Conservation (phyloP, 345 rosid species). For the Anacardium occidentale region DNA sequence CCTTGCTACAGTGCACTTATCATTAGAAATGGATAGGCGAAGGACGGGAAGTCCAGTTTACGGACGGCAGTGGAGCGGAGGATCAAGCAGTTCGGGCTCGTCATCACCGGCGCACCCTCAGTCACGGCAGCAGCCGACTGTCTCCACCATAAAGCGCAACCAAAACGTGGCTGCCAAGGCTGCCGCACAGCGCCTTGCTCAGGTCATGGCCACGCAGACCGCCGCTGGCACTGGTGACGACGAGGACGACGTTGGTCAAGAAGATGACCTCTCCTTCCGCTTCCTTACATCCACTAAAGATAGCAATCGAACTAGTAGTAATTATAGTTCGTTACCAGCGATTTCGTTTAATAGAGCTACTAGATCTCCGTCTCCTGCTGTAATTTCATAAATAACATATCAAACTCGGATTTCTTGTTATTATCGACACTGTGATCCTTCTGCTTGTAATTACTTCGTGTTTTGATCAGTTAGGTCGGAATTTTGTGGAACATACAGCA, state of each 20-base stretch:
- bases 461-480: conserved; percentile 79
- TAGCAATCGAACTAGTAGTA: conserved; percentile 27
- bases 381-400: conserved; percentile 23
- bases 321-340: conserved; percentile 30
- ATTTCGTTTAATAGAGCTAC: conserved; percentile 46
- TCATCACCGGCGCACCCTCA: conserved; percentile 80
- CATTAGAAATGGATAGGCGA: conserved; percentile 58
- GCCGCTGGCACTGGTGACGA: conserved; percentile 53
- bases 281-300: conserved; percentile 39
- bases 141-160: conserved; percentile 66
- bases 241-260: conserved; percentile 54
- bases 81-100: conserved; percentile 66
- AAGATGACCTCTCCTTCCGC: conserved; percentile 57
- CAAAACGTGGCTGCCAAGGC: conserved; percentile 92
- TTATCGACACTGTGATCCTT: conserved; percentile 11
- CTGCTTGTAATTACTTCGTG: conserved; percentile 30
- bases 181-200: conserved; percentile 89
- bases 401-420: not conserved
- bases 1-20: conserved; percentile 15
- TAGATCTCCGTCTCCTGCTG: conserved; percentile 91
- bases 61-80: conserved; percentile 87
- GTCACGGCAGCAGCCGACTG: conserved; percentile 46
- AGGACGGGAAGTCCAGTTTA: conserved; percentile 68
- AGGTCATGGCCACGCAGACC: conserved; percentile 89
- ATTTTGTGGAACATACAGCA: conserved; percentile 51